These are phyloP conservation scores for Apophysomyces ossiformis DNA, from an alignment of 371 early-diverging fungal species.

Conservation along the genomic window DNA sequence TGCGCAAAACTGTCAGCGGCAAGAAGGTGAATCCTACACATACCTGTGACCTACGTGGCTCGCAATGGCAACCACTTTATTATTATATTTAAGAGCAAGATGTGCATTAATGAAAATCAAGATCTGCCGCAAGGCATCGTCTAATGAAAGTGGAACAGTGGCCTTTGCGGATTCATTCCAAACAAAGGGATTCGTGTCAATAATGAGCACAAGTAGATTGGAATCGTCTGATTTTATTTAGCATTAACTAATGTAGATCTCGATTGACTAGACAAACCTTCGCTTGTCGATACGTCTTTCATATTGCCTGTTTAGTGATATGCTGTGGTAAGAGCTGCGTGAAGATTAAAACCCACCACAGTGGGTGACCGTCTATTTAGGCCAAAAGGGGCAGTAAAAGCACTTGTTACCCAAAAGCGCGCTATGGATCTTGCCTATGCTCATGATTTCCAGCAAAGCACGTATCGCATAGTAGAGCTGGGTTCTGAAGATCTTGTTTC, in stretches of 20 bases:
- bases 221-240: slow-evolving; percentile 57
- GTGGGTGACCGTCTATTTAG: too few relatives aligned
- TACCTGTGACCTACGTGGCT: slow-evolving; percentile 61
- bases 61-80: slow-evolving; percentile 81
- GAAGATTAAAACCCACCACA: too few relatives aligned
- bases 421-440: background rate
- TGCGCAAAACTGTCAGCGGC: slow-evolving; percentile 17
- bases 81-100: slow-evolving; percentile 83
- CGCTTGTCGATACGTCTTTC: slow-evolving; percentile 38
- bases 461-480: background rate
- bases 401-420: background rate
- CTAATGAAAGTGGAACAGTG: slow-evolving; percentile 59
- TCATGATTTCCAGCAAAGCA: background rate
- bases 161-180: slow-evolving; percentile 67
- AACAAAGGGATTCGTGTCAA: slow-evolving; percentile 80
- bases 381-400: background rate
- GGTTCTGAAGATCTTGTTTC: background rate
- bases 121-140: slow-evolving; percentile 75
- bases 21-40: background rate
- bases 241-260: background rate
- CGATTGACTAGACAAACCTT: slow-evolving; percentile 24
- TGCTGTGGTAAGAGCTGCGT: too few relatives aligned
- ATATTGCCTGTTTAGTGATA: slow-evolving; percentile 26
- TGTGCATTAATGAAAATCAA: slow-evolving; percentile 89
- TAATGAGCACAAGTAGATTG: slow-evolving; percentile 74